These are phyloP conservation scores for Hypoxylon subgilvum DNA, from an alignment of 495 filamentous ascomycete genomes.

Conservation along the genomic window DNA sequence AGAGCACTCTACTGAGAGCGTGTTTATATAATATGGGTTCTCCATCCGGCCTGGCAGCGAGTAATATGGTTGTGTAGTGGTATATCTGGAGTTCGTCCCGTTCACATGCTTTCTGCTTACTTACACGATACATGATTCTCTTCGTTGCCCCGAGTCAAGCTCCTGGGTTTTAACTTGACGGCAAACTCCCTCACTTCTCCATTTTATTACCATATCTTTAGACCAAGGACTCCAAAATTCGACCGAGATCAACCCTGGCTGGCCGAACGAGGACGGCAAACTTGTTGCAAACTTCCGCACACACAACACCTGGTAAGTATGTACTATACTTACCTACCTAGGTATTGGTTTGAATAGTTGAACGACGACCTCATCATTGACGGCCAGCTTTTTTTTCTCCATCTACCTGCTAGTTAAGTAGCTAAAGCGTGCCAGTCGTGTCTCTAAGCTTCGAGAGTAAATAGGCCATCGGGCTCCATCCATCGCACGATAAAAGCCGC, in stretches of 20 bases:
- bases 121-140: not conserved
- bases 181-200: conserved; percentile 17
- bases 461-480: not conserved
- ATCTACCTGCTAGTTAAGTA: not conserved
- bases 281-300: conserved; percentile 6
- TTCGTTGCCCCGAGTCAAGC: conserved; percentile 16
- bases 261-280: conserved; percentile 22
- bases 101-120: conserved; percentile 23
- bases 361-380: conserved; percentile 1
- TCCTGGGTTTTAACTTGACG: conserved; percentile 22
- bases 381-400: not conserved
- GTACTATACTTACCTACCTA: conserved; percentile 18
- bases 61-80: too few species aligned
- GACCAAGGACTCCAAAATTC: conserved; percentile 29
- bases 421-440: too few species aligned
- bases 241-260: conserved; percentile 30
- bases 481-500: conserved; percentile 15
- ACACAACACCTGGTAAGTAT: conserved; percentile 13
- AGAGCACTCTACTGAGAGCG: too few species aligned
- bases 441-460: not conserved
- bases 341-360: not conserved
- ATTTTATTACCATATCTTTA: conserved; percentile 26
- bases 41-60: too few species aligned
- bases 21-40: conserved; percentile 4
- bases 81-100: not conserved